Conservation (phyloP, 805 yeast species). For the Blastobotrys robertii region DNA sequence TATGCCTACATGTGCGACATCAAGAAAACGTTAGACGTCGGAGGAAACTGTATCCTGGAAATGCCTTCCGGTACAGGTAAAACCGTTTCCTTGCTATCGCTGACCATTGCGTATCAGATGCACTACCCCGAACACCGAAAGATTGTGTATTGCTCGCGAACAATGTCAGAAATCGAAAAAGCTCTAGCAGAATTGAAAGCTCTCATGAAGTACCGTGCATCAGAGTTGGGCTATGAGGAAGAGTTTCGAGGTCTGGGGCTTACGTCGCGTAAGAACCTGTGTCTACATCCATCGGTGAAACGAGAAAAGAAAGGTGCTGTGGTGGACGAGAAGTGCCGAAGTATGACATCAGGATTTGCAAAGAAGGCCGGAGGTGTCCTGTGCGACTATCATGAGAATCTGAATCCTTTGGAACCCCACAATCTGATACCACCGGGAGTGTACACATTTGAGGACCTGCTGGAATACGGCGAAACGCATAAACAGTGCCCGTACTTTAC, state of each 20-base stretch:
- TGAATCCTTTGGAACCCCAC: constrained; percentile 79
- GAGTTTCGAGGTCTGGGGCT: constrained; percentile 91
- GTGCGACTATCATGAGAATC: constrained; percentile 86
- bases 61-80: constrained; percentile 99
- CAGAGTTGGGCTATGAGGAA: constrained; percentile 77
- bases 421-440: constrained; percentile 88
- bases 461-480: constrained; percentile 64
- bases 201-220: constrained; percentile 77
- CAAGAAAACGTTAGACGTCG: constrained; percentile 86
- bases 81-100: constrained; percentile 81
- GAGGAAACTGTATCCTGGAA: constrained; percentile 92
- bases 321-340: constrained; percentile 93
- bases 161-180: constrained; percentile 98
- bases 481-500: constrained; percentile 95
- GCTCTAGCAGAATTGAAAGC: constrained; percentile 85
- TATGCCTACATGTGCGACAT: constrained; percentile 96
- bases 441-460: constrained; percentile 79
- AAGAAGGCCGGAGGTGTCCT: constrained; percentile 52
- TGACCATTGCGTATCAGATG: constrained; percentile 94
- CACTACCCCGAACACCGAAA: constrained; percentile 86
- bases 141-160: constrained; percentile 95
- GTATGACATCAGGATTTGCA: constrained; percentile 86
- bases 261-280: constrained; percentile 87
- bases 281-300: constrained; percentile 80
- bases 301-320: constrained; percentile 83